Base-by-base conservation (phyloP, 106 monocot species). In the Apostasia ramifera region DNA sequence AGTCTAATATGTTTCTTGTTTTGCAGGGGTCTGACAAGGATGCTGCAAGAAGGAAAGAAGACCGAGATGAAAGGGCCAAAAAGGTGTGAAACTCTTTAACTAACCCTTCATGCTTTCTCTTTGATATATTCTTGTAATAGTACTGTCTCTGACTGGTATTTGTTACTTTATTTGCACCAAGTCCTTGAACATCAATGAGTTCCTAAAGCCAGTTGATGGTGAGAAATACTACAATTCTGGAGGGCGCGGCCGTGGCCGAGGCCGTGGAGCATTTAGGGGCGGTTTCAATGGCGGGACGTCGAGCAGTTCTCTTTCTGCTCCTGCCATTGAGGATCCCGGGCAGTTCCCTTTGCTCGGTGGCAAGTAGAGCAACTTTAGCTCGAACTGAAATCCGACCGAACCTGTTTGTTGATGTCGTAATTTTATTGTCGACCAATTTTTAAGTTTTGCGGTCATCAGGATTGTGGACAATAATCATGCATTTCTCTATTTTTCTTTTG, bases 281-380 rank as follows among this genome's bases (percentile, higher is more conserved):
- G 74, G 76, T 67, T 70, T 39, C 57, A 70, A 58, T 7, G 59
- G 66, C 6, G 48, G 71, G 2, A 41, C 42, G 5, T 1, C 69
- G 10, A 53, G 62, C 26, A 26, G 26, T 3, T 44, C 66, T 2
- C 56, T 64, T 3, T 53, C 74, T 8, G 81, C 84, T 5, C 91
- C 85, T 11, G 55, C 81, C 13, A 91, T 94, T 50, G 84, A 77
- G 71, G 94, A 94, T 69, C 80, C 82, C 63, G 75, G 73, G 3
- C 88, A 94, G 60, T 94, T 94, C 54, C 94, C 94, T 40, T 77
- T 85, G 0, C 88, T 94, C 6, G 85, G 90, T 71, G 86, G 75
- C 61, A 85, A 86, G 71, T 73, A 84, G 71, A 74, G 43, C 15
- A 26, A 26, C 26, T 26, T 26, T 26, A 26, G 26, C 26, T 26